Percentiles rank a stretch among this genome's conserved stretches.
Evolutionary conservation across 2,329 filamentous ascomycete genomes (phyloP).

Genomic region (Aspergillus brunneoviolaceus): DNA sequence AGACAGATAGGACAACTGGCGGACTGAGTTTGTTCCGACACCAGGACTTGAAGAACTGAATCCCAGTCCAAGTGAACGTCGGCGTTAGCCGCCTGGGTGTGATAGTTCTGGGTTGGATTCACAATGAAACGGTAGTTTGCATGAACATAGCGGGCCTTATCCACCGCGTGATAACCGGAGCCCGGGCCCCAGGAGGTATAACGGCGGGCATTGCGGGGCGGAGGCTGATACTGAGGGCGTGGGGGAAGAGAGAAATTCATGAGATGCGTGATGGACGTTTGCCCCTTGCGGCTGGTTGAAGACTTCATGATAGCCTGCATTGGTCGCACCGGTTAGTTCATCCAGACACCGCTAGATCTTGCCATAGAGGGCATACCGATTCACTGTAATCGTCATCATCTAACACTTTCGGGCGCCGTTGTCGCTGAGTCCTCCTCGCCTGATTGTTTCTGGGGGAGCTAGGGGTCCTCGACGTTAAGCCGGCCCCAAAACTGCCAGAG

Average conservation of each 20-base stretch:
- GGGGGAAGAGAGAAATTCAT: slow-evolving; percentile 86
- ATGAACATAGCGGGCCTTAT: slow-evolving; percentile 91
- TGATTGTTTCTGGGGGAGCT: slow-evolving; percentile 67
- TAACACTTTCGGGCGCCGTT: slow-evolving; percentile 69
- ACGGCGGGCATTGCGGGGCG: slow-evolving; percentile 63
- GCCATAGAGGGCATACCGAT: slow-evolving; percentile 54
- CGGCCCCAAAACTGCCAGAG: slow-evolving; percentile 43
- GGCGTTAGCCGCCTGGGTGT: slow-evolving; percentile 76
- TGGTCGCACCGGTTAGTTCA: slow-evolving; percentile 18
- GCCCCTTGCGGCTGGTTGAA: slow-evolving; percentile 74
- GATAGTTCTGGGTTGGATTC: slow-evolving; percentile 75
- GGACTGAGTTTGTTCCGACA: slow-evolving; percentile 82
- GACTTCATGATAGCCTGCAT: slow-evolving; percentile 61
- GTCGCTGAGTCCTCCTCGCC: slow-evolving; percentile 70
- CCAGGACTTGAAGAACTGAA: slow-evolving; percentile 85
- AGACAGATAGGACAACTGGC: slow-evolving; percentile 93
- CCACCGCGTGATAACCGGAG: slow-evolving; percentile 83
- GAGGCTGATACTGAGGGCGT: slow-evolving; percentile 60
- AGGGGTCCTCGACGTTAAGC: slow-evolving; percentile 37
- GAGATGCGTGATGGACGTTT: slow-evolving; percentile 94
- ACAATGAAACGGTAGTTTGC: slow-evolving; percentile 98
- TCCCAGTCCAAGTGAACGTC: slow-evolving; percentile 90
- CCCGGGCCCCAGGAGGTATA: slow-evolving; percentile 81
- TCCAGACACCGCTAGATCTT: background rate
- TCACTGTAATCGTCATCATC: slow-evolving; percentile 89